Evolutionary conservation across 208 protist genomes (phyloP).

Genomic region (Naegleria gruberi): DNA sequence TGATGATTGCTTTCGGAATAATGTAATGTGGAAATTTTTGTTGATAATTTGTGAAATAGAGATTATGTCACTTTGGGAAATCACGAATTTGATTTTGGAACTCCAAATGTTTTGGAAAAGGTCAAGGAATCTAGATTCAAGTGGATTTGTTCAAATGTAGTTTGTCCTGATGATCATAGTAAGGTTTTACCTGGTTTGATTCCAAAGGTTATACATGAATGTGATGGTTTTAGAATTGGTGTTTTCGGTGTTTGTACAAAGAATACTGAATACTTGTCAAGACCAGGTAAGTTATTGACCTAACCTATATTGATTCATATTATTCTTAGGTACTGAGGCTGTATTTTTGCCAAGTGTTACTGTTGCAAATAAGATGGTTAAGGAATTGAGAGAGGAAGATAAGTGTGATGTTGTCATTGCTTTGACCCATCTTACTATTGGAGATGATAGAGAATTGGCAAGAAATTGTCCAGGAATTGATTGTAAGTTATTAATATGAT

Average conservation of each 20-base stretch:
- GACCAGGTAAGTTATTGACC: not conserved
- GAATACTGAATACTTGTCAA: not conserved
- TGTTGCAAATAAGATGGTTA: not conserved
- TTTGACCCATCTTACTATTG: not conserved
- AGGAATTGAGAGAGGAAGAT: not conserved
- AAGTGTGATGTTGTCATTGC: not conserved
- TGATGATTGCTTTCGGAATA: not conserved
- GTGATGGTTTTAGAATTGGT: constrained; percentile 7
- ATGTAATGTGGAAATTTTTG: too few species aligned
- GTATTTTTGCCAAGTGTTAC: not conserved
- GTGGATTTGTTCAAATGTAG: not conserved
- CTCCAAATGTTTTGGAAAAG: not conserved
- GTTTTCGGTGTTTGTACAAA: not conserved
- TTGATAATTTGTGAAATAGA: not conserved
- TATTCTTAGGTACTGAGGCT: not conserved
- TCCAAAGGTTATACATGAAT: not conserved
- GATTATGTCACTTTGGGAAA: not conserved
- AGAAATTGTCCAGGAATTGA: not conserved
- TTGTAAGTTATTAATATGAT: not conserved
- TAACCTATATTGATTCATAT: too few species aligned
- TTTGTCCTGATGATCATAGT: not conserved
- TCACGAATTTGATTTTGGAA: constrained; percentile 23
- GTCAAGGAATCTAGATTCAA: not conserved
- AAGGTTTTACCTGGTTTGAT: not conserved
- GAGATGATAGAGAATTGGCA: not conserved